Evolutionary conservation across 2,329 filamentous ascomycete genomes (phyloP), one percentile per base, ranked within the genome.

Genomic region (Colletotrichum brevisporum): DNA sequence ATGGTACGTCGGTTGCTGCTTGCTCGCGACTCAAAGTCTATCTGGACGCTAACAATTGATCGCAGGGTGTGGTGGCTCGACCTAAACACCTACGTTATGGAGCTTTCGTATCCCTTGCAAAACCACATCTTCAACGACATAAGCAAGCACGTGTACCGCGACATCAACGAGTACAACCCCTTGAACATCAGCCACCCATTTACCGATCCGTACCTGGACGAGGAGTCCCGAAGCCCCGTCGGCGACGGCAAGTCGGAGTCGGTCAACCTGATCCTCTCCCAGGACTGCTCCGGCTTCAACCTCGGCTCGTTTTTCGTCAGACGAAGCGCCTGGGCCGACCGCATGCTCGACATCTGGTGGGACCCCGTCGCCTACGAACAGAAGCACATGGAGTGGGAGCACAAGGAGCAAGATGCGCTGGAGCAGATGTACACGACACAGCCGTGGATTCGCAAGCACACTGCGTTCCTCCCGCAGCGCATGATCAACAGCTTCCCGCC

Each of bases 41-140:
- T 36, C 31, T 36, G 9, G 6, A 8, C 31, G 55, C 57, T 63
- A 18, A 66, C 48, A 4, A 6, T 16, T 51, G 53, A 21, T 15
- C 18, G 8, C 77, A 97, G 95, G 95, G 96, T 99, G 76, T 99
- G 96, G 96, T 99, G 96, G 95, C 86, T 99, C 67, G 96, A 99
- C 80, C 89, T 98, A 47, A 97, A 97, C 83, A 99, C 96, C 3
- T 97, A 95, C 82, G 91, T 99, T 79, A 99, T 99, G 96, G 96
- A 99, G 78, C 94, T 94, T 4, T 91, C 90, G 21, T 94, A 94
- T 80, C 97, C 95, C 10, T 87, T 99, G 21, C 95, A 98, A 78
- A 86, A 88, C 51, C 95, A 99, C 80, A 89, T 99, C 75, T 98
- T 99, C 86, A 90, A 95, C 79, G 82, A 93, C 70, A 87, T 99